Evolutionary conservation across 208 protist genomes (phyloP), one percentile per base, ranked within the genome.

Genomic region (Leptomonas seymouri): DNA sequence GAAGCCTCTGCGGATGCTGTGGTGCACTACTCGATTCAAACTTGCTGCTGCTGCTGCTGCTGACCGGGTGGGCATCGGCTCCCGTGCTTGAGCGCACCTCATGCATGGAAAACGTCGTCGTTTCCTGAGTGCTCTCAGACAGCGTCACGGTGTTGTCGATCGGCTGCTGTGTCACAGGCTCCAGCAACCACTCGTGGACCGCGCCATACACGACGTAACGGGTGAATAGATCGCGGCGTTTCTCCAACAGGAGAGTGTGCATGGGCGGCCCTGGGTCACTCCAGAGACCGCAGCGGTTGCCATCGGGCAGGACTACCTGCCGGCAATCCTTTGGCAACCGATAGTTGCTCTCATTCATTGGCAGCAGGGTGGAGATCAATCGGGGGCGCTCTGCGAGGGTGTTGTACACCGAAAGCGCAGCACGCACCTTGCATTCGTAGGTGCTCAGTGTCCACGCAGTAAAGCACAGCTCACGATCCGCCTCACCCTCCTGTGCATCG

Each of bases 391-490:
- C 65, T 9, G 74, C 65, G 62, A 87, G 91, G 49, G 75, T 80
- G 76, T 96, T 96, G 83, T 88, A 96, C 23, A 93, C 65, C 7
- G 74, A 58, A 15, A 96, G 73, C 28, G 91, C 91, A 11, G 76
- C 80, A 0, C 65, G 80, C 20, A 96, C 91, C 65, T 96, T 96
- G 16, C 15, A 69, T 14, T 65, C 67, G 57, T 96, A 85, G 50
- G 59, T 78, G 41, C 69, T 81, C 18, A 96, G 78, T 2, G 88
- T 84, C 77, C 86, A 87, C 14, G 82, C 74, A 2, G 91, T 94
- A 58, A 91, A 90, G 46, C 75, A 81, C 71, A 93, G 81, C 48
- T 96, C 86, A 0, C 81, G 64, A 1, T 58, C 60, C 27, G 23
- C 80, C 25, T 71, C 71, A 31, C 12, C 49, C 0, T 76, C 67